These are phyloP conservation scores for Macrolepiota fuliginosa DNA, from an alignment of 768 basidiomycete genomes.

Conservation along the genomic window DNA sequence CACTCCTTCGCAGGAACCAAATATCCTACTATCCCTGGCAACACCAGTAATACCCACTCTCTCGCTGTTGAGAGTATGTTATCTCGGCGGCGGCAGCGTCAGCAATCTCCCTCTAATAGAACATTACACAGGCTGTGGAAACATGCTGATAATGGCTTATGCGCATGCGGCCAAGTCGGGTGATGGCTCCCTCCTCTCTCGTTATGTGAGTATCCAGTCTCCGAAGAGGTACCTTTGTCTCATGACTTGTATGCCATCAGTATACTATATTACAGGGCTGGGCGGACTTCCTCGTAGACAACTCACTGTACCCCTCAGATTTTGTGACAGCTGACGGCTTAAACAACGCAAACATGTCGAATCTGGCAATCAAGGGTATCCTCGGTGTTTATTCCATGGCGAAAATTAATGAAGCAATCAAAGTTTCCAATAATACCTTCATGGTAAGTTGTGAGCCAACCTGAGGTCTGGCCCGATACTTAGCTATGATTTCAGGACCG, in stretches of 20 bases:
- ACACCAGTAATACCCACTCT: constrained; percentile 8
- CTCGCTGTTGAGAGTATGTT: constrained; percentile 24
- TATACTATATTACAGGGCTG: constrained; percentile 46
- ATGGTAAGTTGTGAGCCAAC: constrained; percentile 6
- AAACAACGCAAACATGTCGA: constrained; percentile 42
- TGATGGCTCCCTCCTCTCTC: constrained; percentile 34
- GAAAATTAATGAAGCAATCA: constrained; percentile 36
- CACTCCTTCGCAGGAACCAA: constrained; percentile 2
- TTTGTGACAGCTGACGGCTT: constrained; percentile 10
- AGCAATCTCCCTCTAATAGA: not conserved
- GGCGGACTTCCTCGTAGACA: constrained; percentile 45
- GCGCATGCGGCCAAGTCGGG: constrained; percentile 31
- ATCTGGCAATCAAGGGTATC: constrained; percentile 62
- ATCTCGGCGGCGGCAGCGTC: not conserved
- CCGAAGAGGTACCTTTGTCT: not conserved
- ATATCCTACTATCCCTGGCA: constrained; percentile 18
- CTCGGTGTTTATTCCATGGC: constrained; percentile 54
- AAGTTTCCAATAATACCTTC: constrained; percentile 14
- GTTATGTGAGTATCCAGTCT: constrained; percentile 28
- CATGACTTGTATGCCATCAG: constrained; percentile 21
- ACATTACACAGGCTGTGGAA: constrained; percentile 43
- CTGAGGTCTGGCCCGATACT: not conserved
- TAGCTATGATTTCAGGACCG: not conserved
- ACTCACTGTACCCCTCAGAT: constrained; percentile 25
- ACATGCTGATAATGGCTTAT: constrained; percentile 57